phyloP scores from a whole-genome alignment of 2,329 filamentous ascomycete species.

The Penicillium hesseltinei region DNA sequence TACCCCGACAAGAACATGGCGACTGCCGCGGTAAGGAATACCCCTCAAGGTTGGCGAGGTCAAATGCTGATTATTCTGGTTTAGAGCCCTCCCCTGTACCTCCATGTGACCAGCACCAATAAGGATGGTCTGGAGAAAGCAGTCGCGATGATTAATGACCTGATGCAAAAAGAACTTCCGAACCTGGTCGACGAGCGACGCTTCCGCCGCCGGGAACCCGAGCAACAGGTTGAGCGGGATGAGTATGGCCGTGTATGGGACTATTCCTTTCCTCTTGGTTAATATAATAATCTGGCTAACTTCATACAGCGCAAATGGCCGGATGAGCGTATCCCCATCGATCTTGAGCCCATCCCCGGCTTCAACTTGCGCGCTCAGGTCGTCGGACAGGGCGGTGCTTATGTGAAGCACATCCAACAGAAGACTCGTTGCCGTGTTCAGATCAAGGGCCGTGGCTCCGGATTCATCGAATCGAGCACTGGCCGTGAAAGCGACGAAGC shows the following conservation, averaged over 20 bases:
- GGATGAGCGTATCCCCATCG: slow-evolving; percentile 89
- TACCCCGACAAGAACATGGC: slow-evolving; percentile 98
- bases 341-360: slow-evolving; percentile 83
- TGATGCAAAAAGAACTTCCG: slow-evolving; percentile 94
- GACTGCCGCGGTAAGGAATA: slow-evolving; percentile 72
- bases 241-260: slow-evolving; percentile 75
- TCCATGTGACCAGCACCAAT: slow-evolving; percentile 89
- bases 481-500: slow-evolving; percentile 88
- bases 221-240: slow-evolving; percentile 78
- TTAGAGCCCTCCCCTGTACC: slow-evolving; percentile 87
- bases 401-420: slow-evolving; percentile 97
- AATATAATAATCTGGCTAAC: slow-evolving; percentile 16
- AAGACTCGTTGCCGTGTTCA: slow-evolving; percentile 95
- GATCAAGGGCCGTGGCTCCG: slow-evolving; percentile 94
- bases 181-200: slow-evolving; percentile 92
- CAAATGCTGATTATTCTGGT: background rate
- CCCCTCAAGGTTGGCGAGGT: background rate
- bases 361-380: slow-evolving; percentile 97
- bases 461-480: slow-evolving; percentile 87
- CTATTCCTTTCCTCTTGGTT: background rate
- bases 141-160: slow-evolving; percentile 82
- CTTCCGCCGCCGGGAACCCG: slow-evolving; percentile 77
- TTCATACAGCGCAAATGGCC: slow-evolving; percentile 87
- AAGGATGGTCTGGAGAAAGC: slow-evolving; percentile 91
- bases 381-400: slow-evolving; percentile 87